A percentile compares a stretch with the other conserved stretches of the same genome.
Conservation (phyloP, 305 asterid species). For the Fraxinus angustifolia region DNA sequence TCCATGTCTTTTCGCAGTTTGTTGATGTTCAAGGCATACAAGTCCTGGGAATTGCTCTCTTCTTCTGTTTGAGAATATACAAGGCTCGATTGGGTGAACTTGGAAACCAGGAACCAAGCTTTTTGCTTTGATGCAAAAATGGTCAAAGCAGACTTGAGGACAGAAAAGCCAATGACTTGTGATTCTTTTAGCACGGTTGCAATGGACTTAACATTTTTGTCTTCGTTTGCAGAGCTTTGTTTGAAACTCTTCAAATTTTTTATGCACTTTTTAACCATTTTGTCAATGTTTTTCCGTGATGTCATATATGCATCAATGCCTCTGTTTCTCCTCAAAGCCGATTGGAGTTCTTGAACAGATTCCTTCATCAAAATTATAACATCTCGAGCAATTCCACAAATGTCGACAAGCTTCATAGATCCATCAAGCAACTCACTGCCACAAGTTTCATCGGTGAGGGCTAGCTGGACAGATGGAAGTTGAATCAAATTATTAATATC, state of each 20-base stretch:
- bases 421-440: constrained; percentile 24
- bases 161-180: background rate
- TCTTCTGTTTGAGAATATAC: constrained; percentile 5
- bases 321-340: constrained; percentile 24
- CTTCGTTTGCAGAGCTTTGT: background rate
- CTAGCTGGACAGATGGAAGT: constrained; percentile 18
- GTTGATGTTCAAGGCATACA: constrained; percentile 12
- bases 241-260: background rate
- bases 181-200: constrained; percentile 5
- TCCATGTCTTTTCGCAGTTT: constrained; percentile 6
- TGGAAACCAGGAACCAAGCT: constrained; percentile 29
- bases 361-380: constrained; percentile 17
- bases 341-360: constrained; percentile 29
- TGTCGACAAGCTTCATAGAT: constrained; percentile 17
- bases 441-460: background rate
- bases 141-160: constrained; percentile 12
- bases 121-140: constrained; percentile 23
- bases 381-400: constrained; percentile 19
- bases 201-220: background rate
- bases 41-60: constrained; percentile 9
- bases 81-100: background rate
- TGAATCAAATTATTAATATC: constrained; percentile 20
- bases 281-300: constrained; percentile 23
- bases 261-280: constrained; percentile 23
- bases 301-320: constrained; percentile 7